Base-by-base conservation (phyloP, 1,139 yeast species). In the Candida mesenterica region DNA sequence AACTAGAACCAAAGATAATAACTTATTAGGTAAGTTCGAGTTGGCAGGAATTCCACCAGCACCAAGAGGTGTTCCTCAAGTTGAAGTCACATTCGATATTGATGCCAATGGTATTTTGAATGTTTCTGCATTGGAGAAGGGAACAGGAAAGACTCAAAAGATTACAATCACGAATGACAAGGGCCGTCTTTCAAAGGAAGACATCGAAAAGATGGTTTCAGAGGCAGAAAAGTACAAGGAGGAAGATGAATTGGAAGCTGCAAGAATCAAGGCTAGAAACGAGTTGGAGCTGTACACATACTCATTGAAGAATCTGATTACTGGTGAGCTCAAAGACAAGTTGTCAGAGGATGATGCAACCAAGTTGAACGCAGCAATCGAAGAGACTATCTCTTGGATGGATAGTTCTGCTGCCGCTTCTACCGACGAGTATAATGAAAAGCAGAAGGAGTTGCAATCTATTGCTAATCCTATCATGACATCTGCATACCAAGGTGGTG, bases 221-320 rank as follows among this genome's bases (percentile, higher is more conserved):
- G 59, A 55, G 36, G 90, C 90, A 48, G 90, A 82, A 70, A 82
- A 81, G 70, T 82, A 72, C 77, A 82, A 82, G 72, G 89, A 80
- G 49, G 88, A 82, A 65, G 95, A 85, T 61, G 92, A 83, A 61
- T 77, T 77, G 72, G 92, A 85, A 71, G 75, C 90, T 53, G 68
- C 78, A 44, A 84, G 94, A 73, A 78, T 82, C 57, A 47, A 51
- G 44, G 74, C 95, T 46, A 86, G 89, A 75, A 89, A 88, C 69
- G 76, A 77, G 37, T 77, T 90, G 54, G 97, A 90, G 71, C 83
- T 88, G 62, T 89, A 87, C 63, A 92, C 95, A 45, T 87, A 83
- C 65, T 75, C 82, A 28, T 75, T 90, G 59, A 85, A 81, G 72
- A 86, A 82, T 69, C 56, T 69, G 28, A 55, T 67, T 30, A 58